phyloP scores from a whole-genome alignment of 164 flowering plant species.

The Kalanchoe fedtschenkoi region DNA sequence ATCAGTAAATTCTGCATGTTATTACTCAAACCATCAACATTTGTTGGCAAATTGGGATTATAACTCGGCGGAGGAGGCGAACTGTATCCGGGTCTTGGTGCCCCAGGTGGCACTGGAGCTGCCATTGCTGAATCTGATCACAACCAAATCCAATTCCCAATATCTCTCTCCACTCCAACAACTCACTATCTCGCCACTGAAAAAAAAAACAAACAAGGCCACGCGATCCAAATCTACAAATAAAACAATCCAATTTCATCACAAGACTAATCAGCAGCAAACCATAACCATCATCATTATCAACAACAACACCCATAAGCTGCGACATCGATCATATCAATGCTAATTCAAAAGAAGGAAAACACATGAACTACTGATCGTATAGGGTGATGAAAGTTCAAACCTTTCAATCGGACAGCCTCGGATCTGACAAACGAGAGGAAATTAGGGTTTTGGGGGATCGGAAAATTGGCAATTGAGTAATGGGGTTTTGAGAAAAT shows the following conservation, averaged over 20 bases:
- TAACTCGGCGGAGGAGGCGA: slow-evolving; percentile 37
- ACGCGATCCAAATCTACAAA: slow-evolving; percentile 8
- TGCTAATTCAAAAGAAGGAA: not conserved
- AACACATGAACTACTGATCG: not conserved
- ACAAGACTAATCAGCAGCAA: not conserved
- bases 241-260: not conserved
- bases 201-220: not conserved
- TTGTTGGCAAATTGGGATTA: slow-evolving; percentile 39
- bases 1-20: slow-evolving; percentile 59
- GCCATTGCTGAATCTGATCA: slow-evolving; percentile 29
- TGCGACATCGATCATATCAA: not conserved
- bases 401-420: not conserved
- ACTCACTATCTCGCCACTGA: not conserved
- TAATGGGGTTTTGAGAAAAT: not conserved
- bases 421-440: not conserved
- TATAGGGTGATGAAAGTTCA: not conserved
- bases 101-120: slow-evolving; percentile 59
- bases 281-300: not conserved
- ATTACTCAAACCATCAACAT: slow-evolving; percentile 34
- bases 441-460: not conserved
- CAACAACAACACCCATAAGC: not conserved
- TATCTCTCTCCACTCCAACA: not conserved
- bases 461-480: not conserved
- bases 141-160: slow-evolving; percentile 1
- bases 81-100: slow-evolving; percentile 41